Evolutionary conservation across 2,329 filamentous ascomycete genomes (phyloP), one percentile per base, ranked within the genome.

Genomic region (Aspergillus sojae): DNA sequence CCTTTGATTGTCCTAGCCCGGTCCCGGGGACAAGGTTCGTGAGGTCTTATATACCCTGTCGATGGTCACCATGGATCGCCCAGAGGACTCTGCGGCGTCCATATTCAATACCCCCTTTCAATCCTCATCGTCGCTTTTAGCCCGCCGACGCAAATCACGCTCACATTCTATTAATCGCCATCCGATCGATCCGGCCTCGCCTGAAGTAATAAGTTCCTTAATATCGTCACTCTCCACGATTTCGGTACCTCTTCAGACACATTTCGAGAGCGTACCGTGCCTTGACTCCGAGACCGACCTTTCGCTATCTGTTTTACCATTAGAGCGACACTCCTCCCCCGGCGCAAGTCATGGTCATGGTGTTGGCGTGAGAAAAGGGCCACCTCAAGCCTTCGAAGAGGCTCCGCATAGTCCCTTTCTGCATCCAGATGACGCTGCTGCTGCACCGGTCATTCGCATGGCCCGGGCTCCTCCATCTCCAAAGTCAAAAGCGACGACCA

Each of bases 381-480:
- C 87, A 63, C 90, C 87, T 75, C 81, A 84, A 57, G 80, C 84
- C 54, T 80, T 84, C 5, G 82, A 83, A 58, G 82, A 86, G 21
- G 72, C 83, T 14, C 73, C 81, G 52, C 81, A 85, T 56, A 81
- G 84, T 41, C 78, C 81, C 56, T 80, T 82, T 68, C 67, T 83
- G 60, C 81, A 83, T 67, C 79, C 83, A 41, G 84, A 87, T 74
- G 84, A 88, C 78, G 85, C 85, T 48, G 86, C 85, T 36, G 81
- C 83, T 65, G 80, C 92, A 14, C 93, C 93, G 21, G 86, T 94
- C 60, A 86, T 96, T 70, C 89, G 90, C 67, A 96, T 94, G 36
- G 87, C 92, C 36, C 94, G 94, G 76, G 90, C 89, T 9, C 91
- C 91, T 0, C 92, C 91, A 57, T 91, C 91, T 60, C 87, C 89